These are phyloP conservation scores for barrel medic (Medicago truncatula) DNA, from an alignment of 306 rosid genomes.

Conservation along the genomic window MtrunA17r5.0-ANR NC_053048.1:23429001-23429500, in stretches of 20 bases:
- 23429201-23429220: slow-evolving; percentile 38
- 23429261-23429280: not conserved
- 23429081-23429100: not conserved
- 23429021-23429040: not conserved
- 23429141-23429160: slow-evolving; percentile 36
- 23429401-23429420: not conserved
- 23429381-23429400: not conserved
- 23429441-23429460: not conserved
- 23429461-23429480: not conserved
- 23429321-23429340: not conserved
- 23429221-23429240: slow-evolving; percentile 4
- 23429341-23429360: not conserved
- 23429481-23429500: not conserved
- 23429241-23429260: not conserved
- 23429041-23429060: slow-evolving; percentile 42
- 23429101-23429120: slow-evolving; percentile 44
- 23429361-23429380: not conserved
- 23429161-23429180: not conserved
- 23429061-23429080: slow-evolving; percentile 31
- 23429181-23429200: not conserved
- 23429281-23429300: not conserved
- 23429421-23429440: not conserved
- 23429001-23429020: not conserved
- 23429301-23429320: not conserved
- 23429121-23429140: slow-evolving; percentile 32